Evolutionary conservation across 257 asterid genomes (phyloP).

Genomic region (Solanum gracilifrons): DNA sequence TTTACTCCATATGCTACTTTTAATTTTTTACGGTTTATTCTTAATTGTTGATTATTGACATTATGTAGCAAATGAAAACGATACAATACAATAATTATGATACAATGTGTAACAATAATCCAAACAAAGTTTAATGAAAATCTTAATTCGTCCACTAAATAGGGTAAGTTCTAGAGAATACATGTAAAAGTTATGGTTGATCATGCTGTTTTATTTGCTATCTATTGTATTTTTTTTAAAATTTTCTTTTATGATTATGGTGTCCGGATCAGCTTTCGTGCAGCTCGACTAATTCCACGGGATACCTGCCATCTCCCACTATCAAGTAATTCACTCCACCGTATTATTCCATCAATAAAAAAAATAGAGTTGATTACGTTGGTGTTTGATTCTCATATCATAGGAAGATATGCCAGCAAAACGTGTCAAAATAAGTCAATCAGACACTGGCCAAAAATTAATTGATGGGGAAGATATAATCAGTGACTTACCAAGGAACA

Average conservation of each 20-base stretch:
- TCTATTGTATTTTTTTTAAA: not conserved
- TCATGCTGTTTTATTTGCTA: not conserved
- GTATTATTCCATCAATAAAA: not conserved
- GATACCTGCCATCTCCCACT: not conserved
- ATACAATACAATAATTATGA: not conserved
- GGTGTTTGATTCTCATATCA: not conserved
- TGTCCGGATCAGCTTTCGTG: not conserved
- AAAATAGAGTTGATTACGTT: not conserved
- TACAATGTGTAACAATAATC: not conserved
- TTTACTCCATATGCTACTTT: too few species aligned
- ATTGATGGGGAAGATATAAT: not conserved
- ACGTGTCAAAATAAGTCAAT: not conserved
- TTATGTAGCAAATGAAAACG: too few species aligned
- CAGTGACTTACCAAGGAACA: not conserved
- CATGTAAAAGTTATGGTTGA: not conserved
- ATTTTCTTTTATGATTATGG: not conserved
- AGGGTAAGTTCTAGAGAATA: not conserved
- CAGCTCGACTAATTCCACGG: not conserved
- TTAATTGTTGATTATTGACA: too few species aligned
- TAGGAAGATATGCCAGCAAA: not conserved
- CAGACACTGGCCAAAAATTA: not conserved
- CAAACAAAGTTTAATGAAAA: not conserved
- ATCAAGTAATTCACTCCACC: not conserved
- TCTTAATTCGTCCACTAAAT: too few species aligned
- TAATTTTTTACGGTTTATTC: too few species aligned